Base-by-base conservation (phyloP, 2,329 filamentous ascomycete species). In the Ascocoryne sarcoides region DNA sequence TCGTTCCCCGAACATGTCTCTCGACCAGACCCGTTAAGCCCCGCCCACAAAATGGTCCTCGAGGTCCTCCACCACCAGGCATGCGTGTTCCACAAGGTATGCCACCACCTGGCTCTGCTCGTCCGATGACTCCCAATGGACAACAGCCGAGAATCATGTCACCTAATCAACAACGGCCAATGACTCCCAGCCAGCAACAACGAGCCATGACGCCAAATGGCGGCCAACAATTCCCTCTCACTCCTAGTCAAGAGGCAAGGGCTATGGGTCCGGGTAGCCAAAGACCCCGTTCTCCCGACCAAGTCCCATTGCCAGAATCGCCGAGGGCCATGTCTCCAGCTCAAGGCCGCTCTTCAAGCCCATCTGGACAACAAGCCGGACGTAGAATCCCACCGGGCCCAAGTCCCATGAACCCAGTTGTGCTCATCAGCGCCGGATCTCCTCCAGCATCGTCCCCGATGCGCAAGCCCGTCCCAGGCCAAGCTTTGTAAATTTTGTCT, bases 1-100 rank as follows among this genome's bases (percentile, higher is more conserved):
- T 96, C 38, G 86, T 84, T 42, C 92, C 92, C 10, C 79, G 92
- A 52, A 95, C 89, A 28, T 98, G 92, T 65, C 73, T 98, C 36
- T 96, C 92, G 10, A 84, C 87, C 43, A 81, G 88, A 36, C 87
- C 90, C 14, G 84, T 96, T 47, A 95, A 58, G 43, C 57, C 56
- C 48, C 55, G 57, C 38, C 54, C 54, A 44, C 50, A 57, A 48
- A 50, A 50, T 41, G 47, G 52, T 41, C 51, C 53, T 43, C 54
- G 51, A n/a, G 52, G 49, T 18, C 42, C 43, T 23, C 48, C 53
- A 32, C 49, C 41, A 26, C 39, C 49, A 29, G 47, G 45, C 14
- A 46, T 50, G 43, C 50, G 54, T 30, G 35, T 40, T 41, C 52
- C 47, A 10, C 37, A 35, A 31, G 46, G 44, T 9, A 48, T 48